Percentiles rank a stretch among this genome's conserved stretches.
phyloP scores from a whole-genome alignment of 2,329 filamentous ascomycete genomes.

The Diaporthe batatas region DNA sequence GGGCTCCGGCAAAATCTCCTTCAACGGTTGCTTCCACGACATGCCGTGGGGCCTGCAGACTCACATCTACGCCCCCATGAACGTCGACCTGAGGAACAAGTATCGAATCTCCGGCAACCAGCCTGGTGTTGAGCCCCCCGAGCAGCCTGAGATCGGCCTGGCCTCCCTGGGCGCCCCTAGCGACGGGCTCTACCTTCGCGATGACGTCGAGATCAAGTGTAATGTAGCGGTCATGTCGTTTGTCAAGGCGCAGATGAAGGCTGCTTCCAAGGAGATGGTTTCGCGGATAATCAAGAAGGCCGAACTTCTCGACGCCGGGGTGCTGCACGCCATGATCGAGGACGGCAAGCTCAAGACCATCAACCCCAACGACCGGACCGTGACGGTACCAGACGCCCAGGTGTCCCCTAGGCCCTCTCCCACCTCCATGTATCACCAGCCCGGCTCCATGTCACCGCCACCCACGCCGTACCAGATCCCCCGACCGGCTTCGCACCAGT shows the following conservation, averaged over 20 bases:
- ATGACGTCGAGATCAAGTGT: slow-evolving; percentile 79
- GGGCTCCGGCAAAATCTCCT: slow-evolving; percentile 74
- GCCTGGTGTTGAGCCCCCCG: slow-evolving; percentile 72
- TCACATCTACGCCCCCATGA: slow-evolving; percentile 77
- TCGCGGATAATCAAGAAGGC: slow-evolving; percentile 78
- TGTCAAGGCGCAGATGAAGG: slow-evolving; percentile 76
- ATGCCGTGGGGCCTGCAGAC: slow-evolving; percentile 80
- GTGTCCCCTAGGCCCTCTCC: slow-evolving; percentile 31
- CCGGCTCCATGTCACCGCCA: slow-evolving; percentile 35
- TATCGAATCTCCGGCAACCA: slow-evolving; percentile 79
- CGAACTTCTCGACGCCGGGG: slow-evolving; percentile 75
- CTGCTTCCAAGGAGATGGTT: slow-evolving; percentile 77
- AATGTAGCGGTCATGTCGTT: slow-evolving; percentile 75
- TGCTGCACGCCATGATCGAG: slow-evolving; percentile 76
- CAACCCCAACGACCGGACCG: slow-evolving; percentile 64
- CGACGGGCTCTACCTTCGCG: slow-evolving; percentile 76
- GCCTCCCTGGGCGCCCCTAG: slow-evolving; percentile 69
- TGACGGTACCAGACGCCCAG: slow-evolving; percentile 40
- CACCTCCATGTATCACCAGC: slow-evolving; percentile 9
- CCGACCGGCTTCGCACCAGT: slow-evolving; percentile 54
- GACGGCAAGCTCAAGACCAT: slow-evolving; percentile 73
- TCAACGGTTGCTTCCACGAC: slow-evolving; percentile 80
- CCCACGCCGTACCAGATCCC: slow-evolving; percentile 55
- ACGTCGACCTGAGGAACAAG: slow-evolving; percentile 75
- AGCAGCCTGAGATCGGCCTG: slow-evolving; percentile 72